Conservation (phyloP, 2,329 filamentous ascomycete genomes). For the Neonectria coccinea region DNA sequence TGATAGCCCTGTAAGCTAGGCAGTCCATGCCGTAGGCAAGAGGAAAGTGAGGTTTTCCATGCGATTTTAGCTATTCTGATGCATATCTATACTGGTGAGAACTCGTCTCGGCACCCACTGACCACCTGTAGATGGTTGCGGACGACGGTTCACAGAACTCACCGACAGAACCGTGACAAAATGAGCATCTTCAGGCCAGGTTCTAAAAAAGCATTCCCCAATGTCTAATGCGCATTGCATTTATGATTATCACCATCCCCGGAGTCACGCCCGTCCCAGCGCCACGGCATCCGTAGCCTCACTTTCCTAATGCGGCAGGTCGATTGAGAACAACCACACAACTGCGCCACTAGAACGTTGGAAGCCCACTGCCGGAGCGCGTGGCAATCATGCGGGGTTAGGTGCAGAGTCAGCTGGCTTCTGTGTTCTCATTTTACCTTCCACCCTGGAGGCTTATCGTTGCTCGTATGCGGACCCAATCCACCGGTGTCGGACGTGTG, state of each 20-base stretch:
- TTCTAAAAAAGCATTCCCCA: background rate
- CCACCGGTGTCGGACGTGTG: background rate
- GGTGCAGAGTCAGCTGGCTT: background rate
- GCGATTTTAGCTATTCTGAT: too few relatives aligned
- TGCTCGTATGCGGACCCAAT: background rate
- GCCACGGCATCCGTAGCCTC: background rate
- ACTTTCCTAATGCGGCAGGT: slow-evolving; percentile 22
- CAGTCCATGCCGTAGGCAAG: too few relatives aligned
- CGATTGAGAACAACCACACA: slow-evolving; percentile 19
- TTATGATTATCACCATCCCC: too few relatives aligned
- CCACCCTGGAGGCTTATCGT: background rate
- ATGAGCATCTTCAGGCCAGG: background rate
- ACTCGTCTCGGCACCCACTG: too few relatives aligned
- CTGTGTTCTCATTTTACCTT: background rate
- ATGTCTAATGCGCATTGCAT: background rate
- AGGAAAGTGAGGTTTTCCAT: too few relatives aligned
- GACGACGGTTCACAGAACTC: too few relatives aligned
- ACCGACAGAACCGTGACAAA: background rate
- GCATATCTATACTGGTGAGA: too few relatives aligned
- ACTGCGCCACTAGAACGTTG: background rate
- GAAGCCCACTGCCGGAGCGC: background rate
- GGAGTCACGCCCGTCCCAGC: background rate
- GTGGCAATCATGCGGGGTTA: slow-evolving; percentile 1
- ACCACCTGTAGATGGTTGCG: too few relatives aligned
- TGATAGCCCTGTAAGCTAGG: too few relatives aligned